Conservation (phyloP, 2,329 filamentous ascomycete genomes). For the Amesomyces nigricolor region DNA sequence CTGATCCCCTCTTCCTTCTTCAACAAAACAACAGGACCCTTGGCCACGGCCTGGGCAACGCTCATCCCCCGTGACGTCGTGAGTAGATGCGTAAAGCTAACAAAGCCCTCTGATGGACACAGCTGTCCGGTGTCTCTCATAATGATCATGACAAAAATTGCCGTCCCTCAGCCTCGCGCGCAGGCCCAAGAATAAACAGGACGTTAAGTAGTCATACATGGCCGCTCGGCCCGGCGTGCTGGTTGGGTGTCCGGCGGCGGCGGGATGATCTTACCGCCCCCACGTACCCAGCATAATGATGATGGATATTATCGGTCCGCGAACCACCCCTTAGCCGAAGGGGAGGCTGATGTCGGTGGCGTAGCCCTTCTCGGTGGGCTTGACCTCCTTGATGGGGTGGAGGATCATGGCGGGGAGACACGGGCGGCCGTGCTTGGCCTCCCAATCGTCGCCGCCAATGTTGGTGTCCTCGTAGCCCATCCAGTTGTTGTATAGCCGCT, state of each 20-base stretch:
- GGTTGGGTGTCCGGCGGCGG: not conserved
- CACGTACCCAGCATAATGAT: not conserved
- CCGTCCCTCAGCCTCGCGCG: not conserved
- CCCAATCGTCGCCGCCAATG: conserved; percentile 52
- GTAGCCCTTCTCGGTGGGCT: conserved; percentile 43
- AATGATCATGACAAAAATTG: not conserved
- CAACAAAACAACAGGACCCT: no score
- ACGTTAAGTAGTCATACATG: not conserved
- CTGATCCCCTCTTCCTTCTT: no score
- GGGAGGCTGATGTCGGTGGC: conserved; percentile 38
- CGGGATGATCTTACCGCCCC: not conserved
- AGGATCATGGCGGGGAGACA: conserved; percentile 56
- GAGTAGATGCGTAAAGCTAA: no score
- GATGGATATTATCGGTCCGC: not conserved
- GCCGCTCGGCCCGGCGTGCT: not conserved
- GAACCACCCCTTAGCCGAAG: conserved; percentile 25
- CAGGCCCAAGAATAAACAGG: not conserved
- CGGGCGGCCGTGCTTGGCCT: conserved; percentile 48
- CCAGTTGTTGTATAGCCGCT: conserved; percentile 57
- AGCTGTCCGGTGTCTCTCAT: not conserved
- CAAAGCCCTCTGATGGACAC: not conserved
- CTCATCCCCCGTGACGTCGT: no score
- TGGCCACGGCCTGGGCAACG: no score
- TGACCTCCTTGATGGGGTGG: conserved; percentile 55
- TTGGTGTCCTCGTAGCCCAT: conserved; percentile 53